A percentile compares a stretch with the other conserved stretches of the same genome.
Conservation (phyloP, 768 basidiomycete species). For the Tremella mesenterica region DNA sequence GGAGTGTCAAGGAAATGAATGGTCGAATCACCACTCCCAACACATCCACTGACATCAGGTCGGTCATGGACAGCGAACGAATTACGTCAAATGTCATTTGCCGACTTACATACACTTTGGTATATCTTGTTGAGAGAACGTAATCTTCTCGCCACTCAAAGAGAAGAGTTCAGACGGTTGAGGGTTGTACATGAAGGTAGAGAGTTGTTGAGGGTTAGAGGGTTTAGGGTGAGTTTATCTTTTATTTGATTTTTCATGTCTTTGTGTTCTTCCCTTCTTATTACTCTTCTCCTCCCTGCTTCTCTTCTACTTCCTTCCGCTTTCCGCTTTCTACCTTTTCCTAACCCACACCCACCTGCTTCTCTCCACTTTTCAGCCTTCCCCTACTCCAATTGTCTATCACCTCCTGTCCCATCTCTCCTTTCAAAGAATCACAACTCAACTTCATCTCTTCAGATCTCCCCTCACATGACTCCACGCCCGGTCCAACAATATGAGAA, state of each 20-base stretch:
- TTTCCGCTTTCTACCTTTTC: background rate
- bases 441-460: background rate
- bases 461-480: too few relatives aligned
- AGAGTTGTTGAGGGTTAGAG: conserved; percentile 31
- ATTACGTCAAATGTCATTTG: conserved; percentile 80
- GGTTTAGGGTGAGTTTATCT: conserved; percentile 36
- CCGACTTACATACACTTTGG: conserved; percentile 90
- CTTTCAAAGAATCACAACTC: too few relatives aligned
- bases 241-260: background rate
- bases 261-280: background rate
- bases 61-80: conserved; percentile 80
- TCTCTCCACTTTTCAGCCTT: background rate
- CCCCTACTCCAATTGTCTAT: too few relatives aligned
- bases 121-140: conserved; percentile 80
- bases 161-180: conserved; percentile 63
- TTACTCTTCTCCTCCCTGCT: background rate
- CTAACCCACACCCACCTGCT: background rate
- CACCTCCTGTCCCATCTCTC: too few relatives aligned
- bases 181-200: conserved; percentile 42
- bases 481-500: too few relatives aligned
- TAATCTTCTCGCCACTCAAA: conserved; percentile 82
- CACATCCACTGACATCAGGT: too few relatives aligned
- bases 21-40: background rate
- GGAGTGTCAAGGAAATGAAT: background rate
- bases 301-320: background rate